Evolutionary conservation across 129 eudicot species (phyloP), one percentile per base, ranked within the genome.

Genomic region (carrot (Daucus carota)): DNA sequence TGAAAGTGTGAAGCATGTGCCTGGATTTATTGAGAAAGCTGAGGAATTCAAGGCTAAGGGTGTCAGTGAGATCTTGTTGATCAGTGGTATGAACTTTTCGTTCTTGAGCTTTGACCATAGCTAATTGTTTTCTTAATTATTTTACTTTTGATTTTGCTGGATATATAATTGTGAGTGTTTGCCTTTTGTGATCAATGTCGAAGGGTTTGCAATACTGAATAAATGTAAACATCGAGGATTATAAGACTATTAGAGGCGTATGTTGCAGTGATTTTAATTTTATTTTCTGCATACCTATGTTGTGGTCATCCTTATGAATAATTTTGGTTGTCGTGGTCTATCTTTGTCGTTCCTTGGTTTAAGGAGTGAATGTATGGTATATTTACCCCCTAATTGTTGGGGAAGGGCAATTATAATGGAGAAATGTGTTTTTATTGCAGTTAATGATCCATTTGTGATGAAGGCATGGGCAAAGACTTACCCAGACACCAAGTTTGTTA

Each of bases 381-480:
- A 8, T 22, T 22, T 1, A 50, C 0, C 11, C 3, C 29, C 62
- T 52, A 22, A 8, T n/a, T n/a, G 28, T 52, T 52, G 29, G 62
- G 60, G 60, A 48, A 52, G 62, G 62, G 1, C 62, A 52, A 7
- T 22, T 6, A 22, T n/a, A 52, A 52, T 7, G 63, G 63, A 24
- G 63, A 9, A 54, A n/a, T 54, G 13, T 54, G 63, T 33, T 66
- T 24, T 66, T n/a, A 16, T 57, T 85, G 80, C 82, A 83, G 83
- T 82, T 34, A 93, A 93, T 79, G 98, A 93, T 71, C 97, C 97
- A 4, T 93, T 91, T 75, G 98, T 94, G 92, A 91, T 94, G 98
- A 94, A 94, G 90, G 98, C 96, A 44, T 93, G 98, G 98, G 90
- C 85, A 54, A 91, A 93, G 68, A 88, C 96, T 1, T 93, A 83